Base-by-base conservation (phyloP, 23 red algal genomes). In the Cyanidioschyzon merolae region DNA sequence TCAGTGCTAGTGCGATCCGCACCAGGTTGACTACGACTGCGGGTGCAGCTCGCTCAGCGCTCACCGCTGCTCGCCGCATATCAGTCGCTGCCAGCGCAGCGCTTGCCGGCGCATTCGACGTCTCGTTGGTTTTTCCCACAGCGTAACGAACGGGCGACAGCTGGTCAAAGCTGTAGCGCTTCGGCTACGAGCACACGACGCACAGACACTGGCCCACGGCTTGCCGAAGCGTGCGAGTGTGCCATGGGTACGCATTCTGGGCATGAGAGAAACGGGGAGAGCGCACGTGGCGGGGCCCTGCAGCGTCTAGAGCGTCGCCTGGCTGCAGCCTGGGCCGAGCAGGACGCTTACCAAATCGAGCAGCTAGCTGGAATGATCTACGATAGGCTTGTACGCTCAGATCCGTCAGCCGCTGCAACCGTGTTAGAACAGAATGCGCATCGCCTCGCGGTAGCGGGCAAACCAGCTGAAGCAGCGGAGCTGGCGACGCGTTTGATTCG, bases 361-460 rank as follows among this genome's bases (percentile, higher is more conserved):
- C 63, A 71, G 63, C 63, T 71, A 3, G 32, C 63, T 25, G 32
- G 63, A 25, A 71, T 35, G 63, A 25, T 71, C n/a, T 71, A 71
- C 63, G 63, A 71, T 27, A 25, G 63, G 63, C 63, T 71, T 25
- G n/a, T 71, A 27, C 21, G 32, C n/a, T 35, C 21, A 27, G 63
- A 71, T 3, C 63, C n/a, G 21, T 7, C 63, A 27, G 16, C 12
- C 12, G 63, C 63, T 27, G 12, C 63, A 25, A 27, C 12, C 29
- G n/a, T 71, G 29, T 35, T 71, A 27, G n/a, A 71, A 71, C n/a
- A 71, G 29, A 71, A 35, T 27, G 63, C 32, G 12, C n/a, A 27
- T 32, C 63, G 32, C 29, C 32, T 71, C n/a, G 63, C 63, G 12
- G 12, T 3, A 35, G n/a, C 32, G 12, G 63, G 63, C 3, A 25